Base-by-base conservation (phyloP, 768 basidiomycete genomes). In the Suillus occidentalis region DNA sequence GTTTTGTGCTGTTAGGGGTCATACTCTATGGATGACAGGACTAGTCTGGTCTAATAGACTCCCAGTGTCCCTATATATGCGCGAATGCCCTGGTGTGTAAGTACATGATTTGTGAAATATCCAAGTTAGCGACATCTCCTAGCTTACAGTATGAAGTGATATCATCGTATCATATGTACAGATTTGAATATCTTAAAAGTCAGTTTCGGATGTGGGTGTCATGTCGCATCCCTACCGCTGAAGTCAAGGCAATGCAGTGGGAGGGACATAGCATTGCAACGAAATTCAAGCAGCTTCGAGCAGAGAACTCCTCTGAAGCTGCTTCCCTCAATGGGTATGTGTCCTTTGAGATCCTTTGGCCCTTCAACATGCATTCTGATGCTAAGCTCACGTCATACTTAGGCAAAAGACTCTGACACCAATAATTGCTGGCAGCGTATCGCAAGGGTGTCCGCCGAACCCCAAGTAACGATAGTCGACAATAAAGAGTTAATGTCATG, bases 361-460 rank as follows among this genome's bases (percentile, higher is more conserved):
- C 53, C 6, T 43, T 60, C 43, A 28, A 12, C 31, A 31, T 52
- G 45, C 31, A 64, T 22, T 18, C 42, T n/a, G 14, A 40, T 36
- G 39, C 22, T 52, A 36, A 42, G 45, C 61, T 47, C 49, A 59
- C 45, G 36, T 28, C 20, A 28, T 52, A 42, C 52, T 25, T 28
- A 89, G 86, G 52, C 79, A 83, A 61, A 83, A 81, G 65, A 81
- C 85, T 0, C 79, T 82, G 68, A 89, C 87, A 9, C 87, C 88
- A 40, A 82, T 88, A 64, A 82, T 89, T 67, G 85, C 88, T 13
- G 88, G 87, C 25, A 78, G 79, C 62, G 78, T 88, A 63, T 85
- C 85, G 28, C 28, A 28, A 28, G 28, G 28, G 28, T 28, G 28
- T 28, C 28, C 28, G 28, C 28, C 28, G 28, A 28, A 28, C 28